Evolutionary conservation across 495 filamentous ascomycete genomes (phyloP), one percentile per base, ranked within the genome.

Genomic region (Trichocladium uniseriatum): DNA sequence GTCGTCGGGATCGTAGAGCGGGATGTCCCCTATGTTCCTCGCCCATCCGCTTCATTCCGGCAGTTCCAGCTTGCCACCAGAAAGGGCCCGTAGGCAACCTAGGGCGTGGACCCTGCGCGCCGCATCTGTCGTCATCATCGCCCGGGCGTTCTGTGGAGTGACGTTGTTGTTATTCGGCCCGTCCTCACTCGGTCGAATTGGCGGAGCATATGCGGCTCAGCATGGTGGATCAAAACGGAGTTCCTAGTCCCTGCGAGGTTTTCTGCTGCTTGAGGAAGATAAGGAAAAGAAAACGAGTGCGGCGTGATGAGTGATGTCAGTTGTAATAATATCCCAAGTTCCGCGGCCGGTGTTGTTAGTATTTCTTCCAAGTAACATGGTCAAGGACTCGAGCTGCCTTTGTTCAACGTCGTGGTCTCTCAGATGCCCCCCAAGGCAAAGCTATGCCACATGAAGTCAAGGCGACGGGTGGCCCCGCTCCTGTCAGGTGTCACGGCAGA

Each of bases 81-180:
- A 3, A 32, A 38, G 32, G 34, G 11, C 29, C 46, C 38, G 46
- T 49, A 22, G n/a, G n/a, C n/a, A n/a, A n/a, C n/a, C n/a, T n/a
- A n/a, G 19, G 19, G 20, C 46, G 19, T 35, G 46, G 46, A 19
- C 18, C 46, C n/a, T n/a, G 1, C 16, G 1, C 16, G 13, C n/a
- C 4, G 32, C 10, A 13, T 14, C 24, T 34, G 34, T 39, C 51
- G 51, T 53, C 51, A 53, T 53, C 27, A 4, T 14, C 32, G 34
- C 5, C 31, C 8, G 13, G 11, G 31, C 31, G 22, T 5, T 21
- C 20, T 1, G 51, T 38, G 34, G 45, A 46, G 45, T 49, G 51
- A 43, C 45, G 45, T 53, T 53, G 29, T 52, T 46, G 45, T 53
- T 53, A 36, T 52, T 46, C 45, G 45, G 45, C 43, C 45, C 51